Percentiles rank a stretch among this genome's conserved stretches.
Conservation (phyloP, 2,329 filamentous ascomycete genomes). For the Raffaelea arxii region DNA sequence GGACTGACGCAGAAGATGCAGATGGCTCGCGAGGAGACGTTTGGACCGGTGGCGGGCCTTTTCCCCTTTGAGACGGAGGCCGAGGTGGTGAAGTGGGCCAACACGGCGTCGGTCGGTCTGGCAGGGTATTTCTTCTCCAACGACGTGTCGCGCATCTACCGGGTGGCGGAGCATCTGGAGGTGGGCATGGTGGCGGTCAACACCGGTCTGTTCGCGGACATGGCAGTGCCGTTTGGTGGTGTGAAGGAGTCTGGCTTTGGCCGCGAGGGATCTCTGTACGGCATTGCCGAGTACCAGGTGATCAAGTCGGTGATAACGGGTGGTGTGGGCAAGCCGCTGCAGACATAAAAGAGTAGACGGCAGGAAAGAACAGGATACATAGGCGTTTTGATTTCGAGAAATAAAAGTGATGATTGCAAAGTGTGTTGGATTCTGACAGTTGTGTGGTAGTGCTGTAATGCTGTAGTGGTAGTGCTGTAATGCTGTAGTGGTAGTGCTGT, state of each 20-base stretch:
- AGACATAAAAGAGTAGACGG: constrained; percentile 17
- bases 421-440: too few relatives aligned
- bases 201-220: constrained; percentile 56
- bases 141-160: constrained; percentile 47
- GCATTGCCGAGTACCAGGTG: constrained; percentile 64
- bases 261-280: constrained; percentile 67
- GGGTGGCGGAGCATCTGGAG: constrained; percentile 61
- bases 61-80: constrained; percentile 84
- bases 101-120: constrained; percentile 73
- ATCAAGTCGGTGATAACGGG: constrained; percentile 59
- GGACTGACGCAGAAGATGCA: constrained; percentile 82
- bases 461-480: too few relatives aligned
- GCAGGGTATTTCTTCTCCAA: constrained; percentile 88
- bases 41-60: constrained; percentile 83
- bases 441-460: too few relatives aligned
- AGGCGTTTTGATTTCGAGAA: too few relatives aligned
- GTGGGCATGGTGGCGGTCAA: constrained; percentile 85
- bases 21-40: constrained; percentile 82
- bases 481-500: too few relatives aligned
- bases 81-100: constrained; percentile 78
- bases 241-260: constrained; percentile 78
- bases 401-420: too few relatives aligned
- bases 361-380: background rate
- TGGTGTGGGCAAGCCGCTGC: constrained; percentile 45
- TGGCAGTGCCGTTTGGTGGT: constrained; percentile 60